Evolutionary conservation across 768 basidiomycete genomes (phyloP).

Genomic region (Lactarius indigo): DNA sequence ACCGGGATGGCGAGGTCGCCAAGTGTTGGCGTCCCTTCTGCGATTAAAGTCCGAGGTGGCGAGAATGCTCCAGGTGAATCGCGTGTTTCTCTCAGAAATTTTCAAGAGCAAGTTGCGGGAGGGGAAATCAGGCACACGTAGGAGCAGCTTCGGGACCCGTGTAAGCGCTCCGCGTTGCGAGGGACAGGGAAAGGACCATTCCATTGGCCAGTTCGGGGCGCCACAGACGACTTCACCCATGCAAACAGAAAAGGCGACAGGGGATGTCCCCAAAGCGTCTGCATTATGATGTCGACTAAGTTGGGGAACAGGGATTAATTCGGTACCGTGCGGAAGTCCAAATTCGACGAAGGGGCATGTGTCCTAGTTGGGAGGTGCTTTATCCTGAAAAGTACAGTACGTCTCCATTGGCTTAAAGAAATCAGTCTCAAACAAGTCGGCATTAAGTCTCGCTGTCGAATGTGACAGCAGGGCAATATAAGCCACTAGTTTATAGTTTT

Average conservation of each 20-base stretch:
- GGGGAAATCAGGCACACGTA: background rate
- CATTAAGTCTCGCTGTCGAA: background rate
- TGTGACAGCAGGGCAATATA: background rate
- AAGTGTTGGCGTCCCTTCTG: background rate
- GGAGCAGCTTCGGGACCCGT: background rate
- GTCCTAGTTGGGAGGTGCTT: background rate
- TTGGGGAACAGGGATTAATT: background rate
- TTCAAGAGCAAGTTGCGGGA: background rate
- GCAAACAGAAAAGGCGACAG: background rate
- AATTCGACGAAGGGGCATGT: background rate
- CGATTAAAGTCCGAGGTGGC: background rate
- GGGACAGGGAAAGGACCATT: background rate
- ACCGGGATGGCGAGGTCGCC: background rate
- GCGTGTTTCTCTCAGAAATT: background rate
- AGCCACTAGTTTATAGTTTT: background rate
- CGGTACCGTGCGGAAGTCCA: background rate
- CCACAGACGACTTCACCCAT: background rate
- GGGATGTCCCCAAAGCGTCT: background rate
- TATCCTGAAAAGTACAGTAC: background rate
- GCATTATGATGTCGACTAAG: background rate
- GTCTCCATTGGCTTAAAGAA: background rate
- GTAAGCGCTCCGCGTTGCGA: background rate
- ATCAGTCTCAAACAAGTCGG: background rate
- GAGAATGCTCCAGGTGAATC: background rate
- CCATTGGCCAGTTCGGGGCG: background rate